Conservation (phyloP, 2,329 filamentous ascomycete species). For the Trichoderma sp. region DNA sequence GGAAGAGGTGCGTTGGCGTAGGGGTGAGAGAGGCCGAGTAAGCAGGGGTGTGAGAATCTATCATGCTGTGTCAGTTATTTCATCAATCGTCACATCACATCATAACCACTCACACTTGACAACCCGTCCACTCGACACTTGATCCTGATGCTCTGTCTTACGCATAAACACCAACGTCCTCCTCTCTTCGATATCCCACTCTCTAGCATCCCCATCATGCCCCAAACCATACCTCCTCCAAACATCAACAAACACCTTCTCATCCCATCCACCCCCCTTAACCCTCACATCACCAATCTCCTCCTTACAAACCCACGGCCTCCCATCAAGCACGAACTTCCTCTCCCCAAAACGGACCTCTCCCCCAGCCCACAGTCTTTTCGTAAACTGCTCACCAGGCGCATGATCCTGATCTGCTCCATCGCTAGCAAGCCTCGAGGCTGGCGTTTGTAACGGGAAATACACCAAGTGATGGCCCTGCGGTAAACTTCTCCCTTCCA, state of each 20-base stretch:
- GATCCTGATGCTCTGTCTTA: constrained; percentile 27
- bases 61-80: background rate
- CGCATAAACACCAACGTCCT: constrained; percentile 55
- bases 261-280: constrained; percentile 38
- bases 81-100: background rate
- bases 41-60: constrained; percentile 38
- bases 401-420: constrained; percentile 80
- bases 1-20: constrained; percentile 72
- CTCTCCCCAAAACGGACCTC: constrained; percentile 52
- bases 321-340: constrained; percentile 40
- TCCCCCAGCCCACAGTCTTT: constrained; percentile 89
- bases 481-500: constrained; percentile 34
- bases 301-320: constrained; percentile 46
- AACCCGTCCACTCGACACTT: constrained; percentile 22
- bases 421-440: constrained; percentile 67
- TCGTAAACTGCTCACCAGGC: constrained; percentile 68
- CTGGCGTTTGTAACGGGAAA: constrained; percentile 69
- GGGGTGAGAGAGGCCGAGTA: constrained; percentile 59
- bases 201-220: constrained; percentile 25
- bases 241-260: constrained; percentile 54
- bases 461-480: constrained; percentile 81
- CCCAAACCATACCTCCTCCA: constrained; percentile 44
- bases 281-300: constrained; percentile 40
- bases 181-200: constrained; percentile 44
- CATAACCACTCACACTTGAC: constrained; percentile 30